Conservation (phyloP, 139 green algal genomes). For the Coccomyxa sp. region DNA sequence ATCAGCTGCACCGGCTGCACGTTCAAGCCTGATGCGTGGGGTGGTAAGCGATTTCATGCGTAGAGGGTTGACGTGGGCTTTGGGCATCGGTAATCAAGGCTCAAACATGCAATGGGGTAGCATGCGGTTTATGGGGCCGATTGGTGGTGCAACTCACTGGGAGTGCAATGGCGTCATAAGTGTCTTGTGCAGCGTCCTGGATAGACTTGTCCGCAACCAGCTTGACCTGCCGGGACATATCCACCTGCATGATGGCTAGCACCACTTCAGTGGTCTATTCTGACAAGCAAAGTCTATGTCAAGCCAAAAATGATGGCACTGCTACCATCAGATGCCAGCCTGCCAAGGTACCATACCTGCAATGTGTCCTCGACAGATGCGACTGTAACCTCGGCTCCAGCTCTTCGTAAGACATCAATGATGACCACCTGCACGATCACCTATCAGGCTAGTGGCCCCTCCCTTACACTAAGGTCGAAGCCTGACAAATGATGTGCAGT, state of each 20-base stretch:
- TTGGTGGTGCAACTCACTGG: too few relatives aligned
- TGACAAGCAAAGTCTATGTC: background rate
- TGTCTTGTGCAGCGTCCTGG: constrained; percentile 8
- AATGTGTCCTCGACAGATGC: constrained; percentile 72
- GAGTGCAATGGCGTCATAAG: constrained; percentile 83
- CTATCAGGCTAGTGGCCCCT: constrained; percentile 71
- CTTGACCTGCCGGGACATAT: constrained; percentile 65
- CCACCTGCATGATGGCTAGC: constrained; percentile 20
- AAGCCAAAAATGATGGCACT: background rate
- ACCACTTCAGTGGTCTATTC: background rate
- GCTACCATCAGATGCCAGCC: background rate
- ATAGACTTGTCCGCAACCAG: constrained; percentile 74
- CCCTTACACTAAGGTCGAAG: too few relatives aligned
- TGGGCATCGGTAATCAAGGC: background rate
- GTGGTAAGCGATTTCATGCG: background rate
- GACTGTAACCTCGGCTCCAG: constrained; percentile 69
- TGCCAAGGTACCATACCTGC: constrained; percentile 23
- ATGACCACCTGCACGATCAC: constrained; percentile 57
- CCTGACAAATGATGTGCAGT: background rate
- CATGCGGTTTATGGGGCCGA: too few relatives aligned
- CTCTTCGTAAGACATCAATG: constrained; percentile 87
- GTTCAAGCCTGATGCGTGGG: background rate
- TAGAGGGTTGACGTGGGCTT: background rate
- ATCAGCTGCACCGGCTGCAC: too few relatives aligned
- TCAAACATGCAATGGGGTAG: background rate